phyloP scores from a whole-genome alignment of 106 monocot species.

The Vanilla planifolia region DNA sequence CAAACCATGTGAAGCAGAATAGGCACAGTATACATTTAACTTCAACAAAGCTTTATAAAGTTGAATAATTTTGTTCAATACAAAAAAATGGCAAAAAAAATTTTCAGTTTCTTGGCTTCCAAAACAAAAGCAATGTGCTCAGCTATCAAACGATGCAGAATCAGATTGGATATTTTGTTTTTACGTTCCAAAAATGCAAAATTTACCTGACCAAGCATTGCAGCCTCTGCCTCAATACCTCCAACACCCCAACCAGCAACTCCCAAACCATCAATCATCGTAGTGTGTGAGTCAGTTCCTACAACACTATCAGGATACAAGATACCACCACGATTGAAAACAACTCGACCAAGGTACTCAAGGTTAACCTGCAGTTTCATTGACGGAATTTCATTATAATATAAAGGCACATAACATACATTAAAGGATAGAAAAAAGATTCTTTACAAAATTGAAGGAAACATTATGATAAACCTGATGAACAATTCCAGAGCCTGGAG shows the following conservation, averaged over 20 bases:
- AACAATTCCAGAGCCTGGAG: conserved; percentile 97
- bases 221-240: conserved; percentile 95
- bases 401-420: not conserved
- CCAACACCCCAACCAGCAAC: conserved; percentile 93
- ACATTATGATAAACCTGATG: conserved; percentile 57
- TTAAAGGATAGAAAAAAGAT: not conserved
- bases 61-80: too few species aligned
- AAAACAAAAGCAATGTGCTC: too few species aligned
- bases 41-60: too few species aligned
- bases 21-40: too few species aligned
- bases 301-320: conserved; percentile 93
- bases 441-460: not conserved
- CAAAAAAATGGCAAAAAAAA: too few species aligned
- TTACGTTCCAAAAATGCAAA: not conserved
- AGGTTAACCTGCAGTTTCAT: conserved; percentile 65
- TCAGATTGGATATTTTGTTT: not conserved
- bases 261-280: conserved; percentile 93
- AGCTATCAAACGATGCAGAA: not conserved
- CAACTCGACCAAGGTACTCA: conserved; percentile 92
- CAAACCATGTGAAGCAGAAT: too few species aligned
- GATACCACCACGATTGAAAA: conserved; percentile 67
- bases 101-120: not conserved
- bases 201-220: conserved; percentile 95
- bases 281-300: conserved; percentile 94
- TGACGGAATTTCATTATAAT: not conserved